Conservation (phyloP, 306 rosid species). For the Glycine tomentella region DNA sequence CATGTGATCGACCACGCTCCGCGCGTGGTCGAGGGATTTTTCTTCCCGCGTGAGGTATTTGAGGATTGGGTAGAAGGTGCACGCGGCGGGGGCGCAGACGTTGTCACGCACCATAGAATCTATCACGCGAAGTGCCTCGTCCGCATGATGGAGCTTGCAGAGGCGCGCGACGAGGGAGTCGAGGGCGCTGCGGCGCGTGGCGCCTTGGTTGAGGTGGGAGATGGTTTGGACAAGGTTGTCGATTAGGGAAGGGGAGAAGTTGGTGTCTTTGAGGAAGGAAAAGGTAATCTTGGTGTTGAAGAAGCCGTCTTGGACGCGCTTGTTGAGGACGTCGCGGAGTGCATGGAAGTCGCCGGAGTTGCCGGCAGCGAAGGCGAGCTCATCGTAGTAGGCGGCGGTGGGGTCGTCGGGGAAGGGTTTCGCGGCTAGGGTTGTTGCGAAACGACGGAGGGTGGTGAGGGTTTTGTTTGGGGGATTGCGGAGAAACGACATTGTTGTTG, state of each 20-base stretch:
- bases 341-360: conserved; percentile 50
- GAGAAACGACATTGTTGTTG: conserved; percentile 47
- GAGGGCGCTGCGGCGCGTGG: conserved; percentile 56
- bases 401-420: conserved; percentile 48
- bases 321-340: conserved; percentile 57
- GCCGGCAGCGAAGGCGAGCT: conserved; percentile 53
- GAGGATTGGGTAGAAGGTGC: conserved; percentile 57
- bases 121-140: conserved; percentile 51
- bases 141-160: conserved; percentile 49
- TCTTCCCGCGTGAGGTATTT: conserved; percentile 43
- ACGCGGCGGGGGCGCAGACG: conserved; percentile 26
- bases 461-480: conserved; percentile 34
- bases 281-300: conserved; percentile 61
- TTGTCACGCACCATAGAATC: conserved; percentile 51
- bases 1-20: conserved; percentile 57
- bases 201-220: conserved; percentile 47
- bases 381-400: conserved; percentile 44
- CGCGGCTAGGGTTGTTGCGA: conserved; percentile 11
- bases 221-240: conserved; percentile 47
- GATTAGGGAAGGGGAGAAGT: conserved; percentile 38
- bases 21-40: conserved; percentile 47
- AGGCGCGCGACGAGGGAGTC: conserved; percentile 67
- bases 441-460: conserved; percentile 37
- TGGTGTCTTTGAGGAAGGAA: conserved; percentile 58
- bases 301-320: conserved; percentile 60